phyloP scores from a whole-genome alignment of 495 filamentous ascomycete species.

The Baudoinia panamericana region DNA sequence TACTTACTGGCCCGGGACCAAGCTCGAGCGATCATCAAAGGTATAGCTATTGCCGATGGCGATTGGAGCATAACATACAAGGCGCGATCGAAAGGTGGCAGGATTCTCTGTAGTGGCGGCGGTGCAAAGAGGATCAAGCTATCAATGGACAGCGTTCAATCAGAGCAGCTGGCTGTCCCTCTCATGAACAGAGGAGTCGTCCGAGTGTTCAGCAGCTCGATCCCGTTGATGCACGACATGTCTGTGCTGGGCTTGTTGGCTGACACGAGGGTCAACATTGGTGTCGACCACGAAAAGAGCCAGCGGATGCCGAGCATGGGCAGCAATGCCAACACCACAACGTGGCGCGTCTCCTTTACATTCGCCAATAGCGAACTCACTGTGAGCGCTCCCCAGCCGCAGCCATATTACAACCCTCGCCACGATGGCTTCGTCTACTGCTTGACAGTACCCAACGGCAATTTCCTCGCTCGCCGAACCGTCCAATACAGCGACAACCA shows the following conservation, averaged over 20 bases:
- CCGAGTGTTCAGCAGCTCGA: constrained; percentile 4
- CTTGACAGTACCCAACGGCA: constrained; percentile 10
- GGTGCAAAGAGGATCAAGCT: constrained; percentile 4
- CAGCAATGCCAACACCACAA: neutral
- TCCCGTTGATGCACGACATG: constrained; percentile 5
- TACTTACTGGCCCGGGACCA: constrained; percentile 4
- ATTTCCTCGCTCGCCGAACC: constrained; percentile 6
- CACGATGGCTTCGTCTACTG: constrained; percentile 8
- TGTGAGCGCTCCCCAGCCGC: constrained; percentile 1
- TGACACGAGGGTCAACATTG: constrained; percentile 4
- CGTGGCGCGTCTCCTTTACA: neutral
- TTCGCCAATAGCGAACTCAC: constrained; percentile 4
- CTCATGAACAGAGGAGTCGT: constrained; percentile 4
- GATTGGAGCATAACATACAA: neutral
- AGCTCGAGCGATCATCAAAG: constrained; percentile 7
- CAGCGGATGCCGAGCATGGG: constrained; percentile 1
- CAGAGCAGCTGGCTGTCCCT: constrained; percentile 3
- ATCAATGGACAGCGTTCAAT: constrained; percentile 3
- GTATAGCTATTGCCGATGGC: constrained; percentile 4
- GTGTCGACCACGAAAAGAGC: constrained; percentile 2
- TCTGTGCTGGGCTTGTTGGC: constrained; percentile 3
- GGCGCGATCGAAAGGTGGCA: neutral
- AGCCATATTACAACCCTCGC: constrained; percentile 2
- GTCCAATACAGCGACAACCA: constrained; percentile 1
- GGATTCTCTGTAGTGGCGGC: constrained; percentile 2